A percentile compares a stretch with the other conserved stretches of the same genome.
These are phyloP conservation scores for Dendrocalamus sinicus DNA, from an alignment of 176 grass and related monocot genomes.

Conservation along the genomic window DNA sequence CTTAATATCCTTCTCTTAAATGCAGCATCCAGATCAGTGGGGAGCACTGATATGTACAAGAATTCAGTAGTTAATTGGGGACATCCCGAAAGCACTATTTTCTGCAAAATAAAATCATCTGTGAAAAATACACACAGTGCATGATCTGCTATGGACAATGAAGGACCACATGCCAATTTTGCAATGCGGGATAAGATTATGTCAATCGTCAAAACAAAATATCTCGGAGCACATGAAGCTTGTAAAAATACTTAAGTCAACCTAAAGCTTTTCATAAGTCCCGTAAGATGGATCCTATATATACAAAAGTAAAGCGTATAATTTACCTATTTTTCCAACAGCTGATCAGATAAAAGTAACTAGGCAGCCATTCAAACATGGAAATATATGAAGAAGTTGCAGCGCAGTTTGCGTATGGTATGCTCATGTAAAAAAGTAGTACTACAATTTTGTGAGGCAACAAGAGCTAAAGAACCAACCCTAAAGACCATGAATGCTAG, in stretches of 20 bases:
- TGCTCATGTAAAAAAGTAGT: not conserved
- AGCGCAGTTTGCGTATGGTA: not conserved
- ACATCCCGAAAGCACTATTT: slow-evolving; percentile 67
- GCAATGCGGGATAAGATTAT: slow-evolving; percentile 15
- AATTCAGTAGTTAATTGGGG: slow-evolving; percentile 59
- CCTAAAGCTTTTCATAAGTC: slow-evolving; percentile 14
- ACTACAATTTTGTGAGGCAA: not conserved
- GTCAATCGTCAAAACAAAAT: not conserved
- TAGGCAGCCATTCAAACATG: slow-evolving; percentile 19
- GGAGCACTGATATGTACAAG: slow-evolving; percentile 54
- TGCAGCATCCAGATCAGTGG: slow-evolving; percentile 49
- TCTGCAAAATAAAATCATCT: slow-evolving; percentile 53
- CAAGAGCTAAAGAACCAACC: slow-evolving; percentile 1
- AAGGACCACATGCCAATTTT: slow-evolving; percentile 1
- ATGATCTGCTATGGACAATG: slow-evolving; percentile 1
- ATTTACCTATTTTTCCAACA: not conserved
- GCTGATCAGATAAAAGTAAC: slow-evolving; percentile 12
- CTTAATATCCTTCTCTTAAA: slow-evolving; percentile 53
- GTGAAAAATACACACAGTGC: slow-evolving; percentile 1
- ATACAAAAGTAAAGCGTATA: not conserved
- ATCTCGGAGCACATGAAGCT: not conserved
- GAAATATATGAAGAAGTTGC: slow-evolving; percentile 18
- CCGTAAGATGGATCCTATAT: not conserved
- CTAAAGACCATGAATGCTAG: not conserved
- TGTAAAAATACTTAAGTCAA: slow-evolving; percentile 2